Percentiles rank a stretch among this genome's conserved stretches.
These are phyloP conservation scores for Petunia hybrid DNA, from an alignment of 305 asterid genomes.

Conservation along the genomic window DNA sequence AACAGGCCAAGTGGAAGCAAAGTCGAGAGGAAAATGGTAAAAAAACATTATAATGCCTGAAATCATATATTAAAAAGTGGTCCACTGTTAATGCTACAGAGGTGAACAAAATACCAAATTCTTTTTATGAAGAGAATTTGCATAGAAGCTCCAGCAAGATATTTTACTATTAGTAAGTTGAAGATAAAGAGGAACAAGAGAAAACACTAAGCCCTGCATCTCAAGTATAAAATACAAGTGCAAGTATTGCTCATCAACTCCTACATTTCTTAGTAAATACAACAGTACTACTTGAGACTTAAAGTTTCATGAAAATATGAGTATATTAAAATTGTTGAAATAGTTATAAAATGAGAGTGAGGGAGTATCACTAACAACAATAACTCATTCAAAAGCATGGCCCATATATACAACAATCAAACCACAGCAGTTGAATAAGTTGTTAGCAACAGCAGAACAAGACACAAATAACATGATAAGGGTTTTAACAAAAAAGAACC, in stretches of 20 bases:
- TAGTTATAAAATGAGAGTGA: background rate
- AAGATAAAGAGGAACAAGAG: slow-evolving; percentile 4
- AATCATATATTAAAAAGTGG: background rate
- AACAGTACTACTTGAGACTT: no score
- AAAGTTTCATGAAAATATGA: no score
- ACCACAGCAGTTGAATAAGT: background rate
- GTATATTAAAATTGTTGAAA: background rate
- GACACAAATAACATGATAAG: background rate
- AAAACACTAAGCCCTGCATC: background rate
- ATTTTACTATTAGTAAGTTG: background rate
- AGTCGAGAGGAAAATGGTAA: background rate
- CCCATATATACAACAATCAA: background rate
- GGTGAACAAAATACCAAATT: background rate
- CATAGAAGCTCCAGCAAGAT: background rate
- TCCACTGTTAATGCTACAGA: background rate
- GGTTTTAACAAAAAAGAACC: slow-evolving; percentile 42
- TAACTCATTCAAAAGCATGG: background rate
- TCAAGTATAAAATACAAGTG: background rate
- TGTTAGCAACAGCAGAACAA: background rate
- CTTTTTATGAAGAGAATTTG: background rate
- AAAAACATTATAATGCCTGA: background rate
- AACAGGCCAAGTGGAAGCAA: background rate
- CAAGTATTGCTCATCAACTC: no score
- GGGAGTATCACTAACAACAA: background rate
- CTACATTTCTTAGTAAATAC: no score